Evolutionary conservation across 169 alveolate genomes (phyloP), one percentile per base, ranked within the genome.

Genomic region (Plasmodium berghei): DNA sequence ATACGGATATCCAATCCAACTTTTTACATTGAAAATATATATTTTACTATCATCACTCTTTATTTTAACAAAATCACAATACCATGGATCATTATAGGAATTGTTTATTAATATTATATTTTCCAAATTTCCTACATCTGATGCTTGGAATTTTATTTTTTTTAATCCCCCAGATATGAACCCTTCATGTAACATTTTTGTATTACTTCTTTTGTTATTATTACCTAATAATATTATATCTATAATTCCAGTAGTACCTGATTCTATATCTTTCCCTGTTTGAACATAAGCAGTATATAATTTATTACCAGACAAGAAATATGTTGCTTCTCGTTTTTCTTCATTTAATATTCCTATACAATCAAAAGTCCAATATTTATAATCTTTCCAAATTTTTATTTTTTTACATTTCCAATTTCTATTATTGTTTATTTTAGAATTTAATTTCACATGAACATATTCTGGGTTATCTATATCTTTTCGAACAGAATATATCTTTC

Each of bases 391-490:
- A 18, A 96, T 92, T 9, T 95, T 95, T 12, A 96, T 94, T 61
- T 94, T 95, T 74, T 95, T 95, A 74, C 98, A 96, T 24, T 94
- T 87, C 98, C 98, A 96, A n/a, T 93, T 94, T 66, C 95, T 88
- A 69, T 95, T 90, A 34, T 34, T 34, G 3, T 34, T 34, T 34
- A 34, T 34, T 74, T 61, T 89, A 70, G 95, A 73, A 87, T 94
- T 92, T 52, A 95, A 52, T 72, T 95, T 96, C 34, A 96, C 45
- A 24, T 49, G 63, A 20, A 49, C n/a, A 58, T 56, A 28, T 56
- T 59, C 95, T 16, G 90, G 91, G 77, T 91, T 34, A 28, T 92
- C 92, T 28, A 87, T 72, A 45, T 90, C 89, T 16, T 87, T 91
- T 74, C 74, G 54, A 6, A 71, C 74, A 0, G 93, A 62, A 42